These are phyloP conservation scores for Aspergillus affinis DNA, from an alignment of 495 filamentous ascomycete species.

Conservation along the genomic window DNA sequence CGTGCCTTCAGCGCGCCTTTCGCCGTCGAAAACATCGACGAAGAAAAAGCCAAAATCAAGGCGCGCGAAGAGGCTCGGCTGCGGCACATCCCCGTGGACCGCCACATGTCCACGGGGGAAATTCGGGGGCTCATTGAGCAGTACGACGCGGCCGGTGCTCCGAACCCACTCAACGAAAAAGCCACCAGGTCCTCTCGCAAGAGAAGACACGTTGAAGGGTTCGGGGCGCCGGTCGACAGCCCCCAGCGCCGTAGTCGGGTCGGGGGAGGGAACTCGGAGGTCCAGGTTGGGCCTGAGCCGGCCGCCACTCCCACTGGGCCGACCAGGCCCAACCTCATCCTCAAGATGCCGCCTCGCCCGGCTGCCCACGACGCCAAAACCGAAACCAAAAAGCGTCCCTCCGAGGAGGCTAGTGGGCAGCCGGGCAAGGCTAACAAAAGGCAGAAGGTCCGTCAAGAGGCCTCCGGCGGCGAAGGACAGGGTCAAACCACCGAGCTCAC, in stretches of 20 bases:
- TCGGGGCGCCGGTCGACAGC: slow-evolving; percentile 5
- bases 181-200: slow-evolving; percentile 1
- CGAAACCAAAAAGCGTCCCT: slow-evolving; percentile 1
- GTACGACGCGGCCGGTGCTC: slow-evolving; percentile 8
- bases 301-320: neutral
- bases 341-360: neutral
- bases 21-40: slow-evolving; percentile 18
- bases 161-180: slow-evolving; percentile 2
- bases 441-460: neutral
- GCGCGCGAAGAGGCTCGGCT: slow-evolving; percentile 20
- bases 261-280: neutral
- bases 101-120: slow-evolving; percentile 15
- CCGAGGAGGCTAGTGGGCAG: neutral
- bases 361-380: slow-evolving; percentile 3
- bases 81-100: slow-evolving; percentile 16
- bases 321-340: neutral
- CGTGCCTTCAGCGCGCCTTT: slow-evolving; percentile 14
- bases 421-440: neutral
- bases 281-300: neutral
- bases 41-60: slow-evolving; percentile 22
- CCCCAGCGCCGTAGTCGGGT: neutral
- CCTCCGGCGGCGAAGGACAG: neutral
- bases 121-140: slow-evolving; percentile 18
- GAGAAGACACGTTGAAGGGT: neutral
- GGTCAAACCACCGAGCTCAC: neutral